phyloP scores from a whole-genome alignment of 805 yeast genomes.

The Debaryomyces hansenii region DNA sequence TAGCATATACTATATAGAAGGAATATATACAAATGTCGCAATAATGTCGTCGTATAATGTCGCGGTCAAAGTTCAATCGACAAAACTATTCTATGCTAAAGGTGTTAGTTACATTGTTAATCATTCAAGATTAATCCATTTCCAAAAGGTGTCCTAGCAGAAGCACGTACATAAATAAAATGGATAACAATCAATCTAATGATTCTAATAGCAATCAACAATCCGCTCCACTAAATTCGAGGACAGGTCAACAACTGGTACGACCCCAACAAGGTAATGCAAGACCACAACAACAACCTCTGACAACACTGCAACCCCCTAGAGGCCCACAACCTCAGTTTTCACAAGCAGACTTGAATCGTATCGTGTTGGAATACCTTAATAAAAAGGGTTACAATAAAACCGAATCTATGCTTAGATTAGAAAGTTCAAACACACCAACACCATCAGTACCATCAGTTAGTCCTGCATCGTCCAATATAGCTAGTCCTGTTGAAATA shows the following conservation, averaged over 20 bases:
- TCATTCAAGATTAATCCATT: too few relatives aligned
- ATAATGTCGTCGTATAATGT: too few relatives aligned
- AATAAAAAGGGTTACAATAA: constrained; percentile 91
- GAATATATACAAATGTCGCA: background rate
- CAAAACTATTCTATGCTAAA: too few relatives aligned
- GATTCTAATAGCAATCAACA: constrained; percentile 5
- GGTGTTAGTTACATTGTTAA: too few relatives aligned
- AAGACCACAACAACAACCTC: constrained; percentile 5
- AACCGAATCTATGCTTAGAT: constrained; percentile 91
- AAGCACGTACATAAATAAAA: too few relatives aligned
- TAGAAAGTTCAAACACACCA: constrained; percentile 71
- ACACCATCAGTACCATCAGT: constrained; percentile 51
- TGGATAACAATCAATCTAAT: constrained; percentile 9
- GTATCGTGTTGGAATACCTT: constrained; percentile 89
- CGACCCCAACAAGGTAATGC: constrained; percentile 2
- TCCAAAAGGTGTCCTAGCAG: too few relatives aligned
- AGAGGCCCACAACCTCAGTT: constrained; percentile 44
- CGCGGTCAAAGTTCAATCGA: too few relatives aligned
- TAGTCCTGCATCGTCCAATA: constrained; percentile 42
- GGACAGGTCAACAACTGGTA: constrained; percentile 5
- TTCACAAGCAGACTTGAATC: constrained; percentile 84
- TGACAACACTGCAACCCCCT: constrained; percentile 9
- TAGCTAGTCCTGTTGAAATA: constrained; percentile 36
- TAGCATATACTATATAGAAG: background rate
- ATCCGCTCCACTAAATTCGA: constrained; percentile 1